Evolutionary conservation across 2,329 filamentous ascomycete genomes (phyloP).

Genomic region (Neophaeococcomyces aloes): DNA sequence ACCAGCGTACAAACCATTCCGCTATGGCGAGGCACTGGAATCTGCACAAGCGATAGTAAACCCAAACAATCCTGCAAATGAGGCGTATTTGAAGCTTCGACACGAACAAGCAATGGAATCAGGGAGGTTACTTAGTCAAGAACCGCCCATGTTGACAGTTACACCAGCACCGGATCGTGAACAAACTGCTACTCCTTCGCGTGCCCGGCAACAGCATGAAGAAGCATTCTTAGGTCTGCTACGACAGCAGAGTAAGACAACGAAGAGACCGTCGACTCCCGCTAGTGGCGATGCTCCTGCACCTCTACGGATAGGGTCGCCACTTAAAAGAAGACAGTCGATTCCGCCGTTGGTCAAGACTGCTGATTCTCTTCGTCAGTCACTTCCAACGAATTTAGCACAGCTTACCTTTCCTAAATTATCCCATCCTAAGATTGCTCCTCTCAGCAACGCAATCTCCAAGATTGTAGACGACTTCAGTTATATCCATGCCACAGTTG

Average conservation of each 20-base stretch:
- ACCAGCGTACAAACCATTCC: slow-evolving; percentile 37
- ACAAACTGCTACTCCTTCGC: slow-evolving; percentile 13
- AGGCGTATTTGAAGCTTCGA: slow-evolving; percentile 39
- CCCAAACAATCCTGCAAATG: slow-evolving; percentile 32
- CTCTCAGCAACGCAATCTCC: slow-evolving; percentile 21
- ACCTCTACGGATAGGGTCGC: not conserved
- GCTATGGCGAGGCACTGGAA: slow-evolving; percentile 33
- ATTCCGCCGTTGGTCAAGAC: slow-evolving; percentile 6
- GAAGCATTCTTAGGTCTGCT: slow-evolving; percentile 40
- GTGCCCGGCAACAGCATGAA: slow-evolving; percentile 26
- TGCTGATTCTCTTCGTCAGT: slow-evolving; percentile 2
- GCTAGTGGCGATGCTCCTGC: not conserved
- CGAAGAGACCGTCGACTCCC: slow-evolving; percentile 8
- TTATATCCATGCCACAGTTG: slow-evolving; percentile 33
- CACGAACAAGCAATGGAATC: slow-evolving; percentile 34
- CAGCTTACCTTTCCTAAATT: not conserved
- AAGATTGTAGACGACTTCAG: slow-evolving; percentile 32
- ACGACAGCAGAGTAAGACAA: slow-evolving; percentile 32
- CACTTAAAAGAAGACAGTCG: slow-evolving; percentile 1
- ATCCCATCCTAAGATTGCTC: slow-evolving; percentile 4
- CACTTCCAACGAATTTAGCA: not conserved
- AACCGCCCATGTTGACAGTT: slow-evolving; percentile 9
- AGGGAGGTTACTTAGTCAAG: slow-evolving; percentile 33
- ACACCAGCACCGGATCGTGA: slow-evolving; percentile 11
- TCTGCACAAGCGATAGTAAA: slow-evolving; percentile 29